A percentile compares a stretch with the other conserved stretches of the same genome.
phyloP scores from a whole-genome alignment of 179 eudicot genomes.

The Actinidia chinensis region DNA sequence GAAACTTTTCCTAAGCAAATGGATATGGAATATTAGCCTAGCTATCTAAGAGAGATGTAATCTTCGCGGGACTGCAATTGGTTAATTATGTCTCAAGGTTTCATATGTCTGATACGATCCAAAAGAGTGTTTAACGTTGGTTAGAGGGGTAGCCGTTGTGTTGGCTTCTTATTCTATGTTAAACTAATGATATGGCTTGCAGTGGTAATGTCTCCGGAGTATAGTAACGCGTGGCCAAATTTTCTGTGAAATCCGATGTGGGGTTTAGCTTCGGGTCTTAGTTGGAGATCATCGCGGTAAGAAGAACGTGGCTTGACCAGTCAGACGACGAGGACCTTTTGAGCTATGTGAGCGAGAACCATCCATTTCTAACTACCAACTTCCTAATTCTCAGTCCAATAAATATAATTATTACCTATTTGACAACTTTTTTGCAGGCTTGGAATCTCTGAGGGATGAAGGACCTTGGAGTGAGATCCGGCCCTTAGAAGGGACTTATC shows the following conservation, averaged over 20 bases:
- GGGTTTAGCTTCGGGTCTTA: conserved; percentile 46
- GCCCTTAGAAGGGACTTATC: conserved; percentile 27
- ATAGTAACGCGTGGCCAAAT: conserved; percentile 29
- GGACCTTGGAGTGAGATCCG: conserved; percentile 39
- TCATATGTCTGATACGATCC: neutral
- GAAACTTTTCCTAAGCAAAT: neutral
- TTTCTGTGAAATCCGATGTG: conserved; percentile 47
- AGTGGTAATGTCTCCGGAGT: conserved; percentile 51
- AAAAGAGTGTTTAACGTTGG: too few relatives aligned
- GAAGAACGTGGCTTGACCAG: conserved; percentile 17
- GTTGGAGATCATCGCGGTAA: conserved; percentile 41
- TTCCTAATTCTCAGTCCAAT: neutral
- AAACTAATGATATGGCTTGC: neutral
- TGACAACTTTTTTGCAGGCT: conserved; percentile 33
- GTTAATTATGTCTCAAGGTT: neutral
- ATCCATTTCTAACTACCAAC: neutral
- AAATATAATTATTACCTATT: neutral
- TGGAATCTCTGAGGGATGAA: conserved; percentile 47
- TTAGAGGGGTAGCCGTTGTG: too few relatives aligned
- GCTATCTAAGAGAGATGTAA: neutral
- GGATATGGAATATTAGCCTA: neutral
- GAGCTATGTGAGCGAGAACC: conserved; percentile 16
- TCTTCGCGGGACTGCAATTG: neutral
- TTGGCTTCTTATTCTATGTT: neutral
- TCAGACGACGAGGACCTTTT: conserved; percentile 11